Percentiles rank a stretch among this genome's conserved stretches.
Evolutionary conservation across 495 filamentous ascomycete species (phyloP).

Genomic region (Aspergillus incahuasiensis): DNA sequence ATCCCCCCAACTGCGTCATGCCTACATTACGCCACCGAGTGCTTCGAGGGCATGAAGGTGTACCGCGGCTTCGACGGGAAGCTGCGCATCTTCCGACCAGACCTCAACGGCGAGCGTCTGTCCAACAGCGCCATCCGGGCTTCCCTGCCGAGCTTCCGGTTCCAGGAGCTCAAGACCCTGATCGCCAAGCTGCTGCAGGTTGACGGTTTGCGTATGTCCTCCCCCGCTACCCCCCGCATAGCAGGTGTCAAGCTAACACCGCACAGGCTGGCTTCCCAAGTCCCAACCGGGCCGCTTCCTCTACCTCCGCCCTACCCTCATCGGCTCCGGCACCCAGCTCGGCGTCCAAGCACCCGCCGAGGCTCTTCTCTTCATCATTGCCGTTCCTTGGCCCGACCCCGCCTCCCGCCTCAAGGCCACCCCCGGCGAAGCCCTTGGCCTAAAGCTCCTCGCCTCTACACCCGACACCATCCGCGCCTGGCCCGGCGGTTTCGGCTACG

Average conservation of each 20-base stretch:
- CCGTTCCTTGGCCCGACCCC: constrained; percentile 64
- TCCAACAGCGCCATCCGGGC: constrained; percentile 65
- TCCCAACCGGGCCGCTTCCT: constrained; percentile 57
- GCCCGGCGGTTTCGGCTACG: constrained; percentile 87
- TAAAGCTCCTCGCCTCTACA: constrained; percentile 72
- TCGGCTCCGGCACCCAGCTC: constrained; percentile 71
- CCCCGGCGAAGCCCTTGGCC: constrained; percentile 39
- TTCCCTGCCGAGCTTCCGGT: constrained; percentile 71
- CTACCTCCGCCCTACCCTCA: constrained; percentile 80
- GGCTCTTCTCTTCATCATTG: constrained; percentile 79
- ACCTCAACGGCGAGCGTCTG: constrained; percentile 73
- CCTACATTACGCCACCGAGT: constrained; percentile 24
- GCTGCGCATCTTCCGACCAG: constrained; percentile 80
- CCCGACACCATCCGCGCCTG: constrained; percentile 82
- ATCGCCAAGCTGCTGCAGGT: constrained; percentile 61
- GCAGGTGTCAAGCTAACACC: constrained; percentile 1
- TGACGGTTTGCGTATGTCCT: constrained; percentile 37
- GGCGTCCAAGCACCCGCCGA: constrained; percentile 78
- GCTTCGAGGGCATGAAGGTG: constrained; percentile 26
- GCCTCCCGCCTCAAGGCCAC: constrained; percentile 23
- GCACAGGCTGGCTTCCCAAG: constrained; percentile 71
- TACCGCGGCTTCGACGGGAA: constrained; percentile 23
- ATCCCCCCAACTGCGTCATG: constrained; percentile 77
- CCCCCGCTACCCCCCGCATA: background rate
- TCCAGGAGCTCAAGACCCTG: constrained; percentile 66